Conservation (phyloP, 176 grass and related monocot species). For the Carex kokanica region DNA sequence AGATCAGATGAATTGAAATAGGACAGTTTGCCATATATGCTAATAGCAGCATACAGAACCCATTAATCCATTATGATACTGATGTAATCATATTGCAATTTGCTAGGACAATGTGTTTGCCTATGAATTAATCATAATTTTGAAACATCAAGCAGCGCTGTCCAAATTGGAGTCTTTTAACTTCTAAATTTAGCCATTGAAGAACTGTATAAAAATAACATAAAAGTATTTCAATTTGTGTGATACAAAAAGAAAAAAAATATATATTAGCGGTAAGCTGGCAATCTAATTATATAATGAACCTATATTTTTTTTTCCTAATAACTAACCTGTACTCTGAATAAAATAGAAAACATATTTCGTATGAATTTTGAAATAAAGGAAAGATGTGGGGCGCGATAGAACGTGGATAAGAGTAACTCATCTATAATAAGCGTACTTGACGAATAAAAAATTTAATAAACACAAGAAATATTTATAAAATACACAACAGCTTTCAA, state of each 20-base stretch:
- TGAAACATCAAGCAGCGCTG: neutral
- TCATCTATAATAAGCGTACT: slow-evolving; percentile 5
- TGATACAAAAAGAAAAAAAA: neutral
- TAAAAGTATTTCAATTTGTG: neutral
- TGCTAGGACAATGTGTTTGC: no score
- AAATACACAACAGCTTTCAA: slow-evolving; percentile 14
- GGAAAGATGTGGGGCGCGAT: neutral
- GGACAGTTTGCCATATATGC: neutral
- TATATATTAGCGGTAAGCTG: neutral
- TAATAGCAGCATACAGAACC: neutral
- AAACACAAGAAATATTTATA: neutral
- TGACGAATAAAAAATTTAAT: neutral
- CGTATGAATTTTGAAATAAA: neutral
- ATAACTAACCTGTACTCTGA: neutral
- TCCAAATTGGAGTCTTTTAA: neutral
- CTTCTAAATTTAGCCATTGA: neutral
- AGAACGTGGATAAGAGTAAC: slow-evolving; percentile 12
- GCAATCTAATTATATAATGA: neutral
- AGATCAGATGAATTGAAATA: neutral
- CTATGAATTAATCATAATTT: neutral
- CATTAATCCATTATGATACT: no score
- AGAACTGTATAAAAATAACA: no score
- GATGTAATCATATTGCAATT: no score
- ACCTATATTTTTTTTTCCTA: neutral
- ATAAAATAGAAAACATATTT: neutral